Conservation (phyloP, 2,329 filamentous ascomycete species). For the Arthrobotrys pseudoclavata region DNA sequence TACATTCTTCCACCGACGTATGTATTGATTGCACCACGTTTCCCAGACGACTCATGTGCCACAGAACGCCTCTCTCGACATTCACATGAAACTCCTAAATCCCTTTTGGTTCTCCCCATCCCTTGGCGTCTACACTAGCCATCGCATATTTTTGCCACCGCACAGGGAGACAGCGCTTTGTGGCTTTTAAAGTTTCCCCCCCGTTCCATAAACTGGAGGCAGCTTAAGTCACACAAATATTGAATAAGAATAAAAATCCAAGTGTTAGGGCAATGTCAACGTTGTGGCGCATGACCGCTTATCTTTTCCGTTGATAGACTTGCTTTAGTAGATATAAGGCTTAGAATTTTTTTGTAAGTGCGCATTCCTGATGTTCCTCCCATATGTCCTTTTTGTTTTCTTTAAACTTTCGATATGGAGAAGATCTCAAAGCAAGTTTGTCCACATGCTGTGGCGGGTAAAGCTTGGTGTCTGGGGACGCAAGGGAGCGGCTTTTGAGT, state of each 20-base stretch:
- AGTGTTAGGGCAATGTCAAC: conserved; percentile 59
- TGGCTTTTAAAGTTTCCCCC: not conserved
- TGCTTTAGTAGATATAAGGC: conserved; percentile 14
- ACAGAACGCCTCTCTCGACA: conserved; percentile 50
- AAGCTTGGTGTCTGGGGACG: not conserved
- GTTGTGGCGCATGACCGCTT: conserved; percentile 57
- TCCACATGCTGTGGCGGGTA: conserved; percentile 50
- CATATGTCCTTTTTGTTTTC: not conserved
- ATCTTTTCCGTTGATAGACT: conserved; percentile 54
- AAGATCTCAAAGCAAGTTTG: not conserved
- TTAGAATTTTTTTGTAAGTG: not conserved
- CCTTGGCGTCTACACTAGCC: conserved; percentile 49
- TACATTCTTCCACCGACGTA: conserved; percentile 6
- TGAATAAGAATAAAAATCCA: not conserved
- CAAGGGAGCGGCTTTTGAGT: conserved; percentile 22
- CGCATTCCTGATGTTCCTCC: not conserved
- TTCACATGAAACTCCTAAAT: conserved; percentile 41
- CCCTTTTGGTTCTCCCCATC: not conserved
- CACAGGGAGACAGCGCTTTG: conserved; percentile 9
- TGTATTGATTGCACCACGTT: not conserved
- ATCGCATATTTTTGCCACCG: conserved; percentile 49
- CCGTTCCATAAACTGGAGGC: conserved; percentile 2
- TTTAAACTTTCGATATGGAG: conserved; percentile 5
- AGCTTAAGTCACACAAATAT: conserved; percentile 26
- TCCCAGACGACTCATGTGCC: conserved; percentile 50